These are phyloP conservation scores for Lactarius hengduanensis DNA, from an alignment of 768 basidiomycete genomes.

Conservation along the genomic window DNA sequence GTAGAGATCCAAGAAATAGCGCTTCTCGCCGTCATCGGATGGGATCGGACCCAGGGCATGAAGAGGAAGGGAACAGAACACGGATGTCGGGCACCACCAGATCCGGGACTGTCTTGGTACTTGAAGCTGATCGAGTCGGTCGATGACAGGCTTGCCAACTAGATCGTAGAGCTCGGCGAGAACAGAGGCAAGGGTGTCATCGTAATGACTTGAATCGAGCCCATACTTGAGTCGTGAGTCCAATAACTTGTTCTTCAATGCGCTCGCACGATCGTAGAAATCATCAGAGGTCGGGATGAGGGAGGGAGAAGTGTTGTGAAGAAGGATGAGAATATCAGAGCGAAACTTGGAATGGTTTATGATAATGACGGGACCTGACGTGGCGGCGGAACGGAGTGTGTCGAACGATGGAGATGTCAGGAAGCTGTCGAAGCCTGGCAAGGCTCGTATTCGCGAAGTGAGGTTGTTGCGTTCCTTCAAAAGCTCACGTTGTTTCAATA, in stretches of 20 bases:
- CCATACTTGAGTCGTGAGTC: not conserved
- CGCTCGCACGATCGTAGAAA: not conserved
- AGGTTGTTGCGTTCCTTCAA: not conserved
- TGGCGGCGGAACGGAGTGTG: not conserved
- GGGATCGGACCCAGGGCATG: constrained; percentile 17
- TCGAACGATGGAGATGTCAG: not conserved
- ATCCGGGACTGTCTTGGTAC: constrained; percentile 13
- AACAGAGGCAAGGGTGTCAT: not conserved
- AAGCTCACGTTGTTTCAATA: constrained; percentile 6
- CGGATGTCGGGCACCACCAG: constrained; percentile 22
- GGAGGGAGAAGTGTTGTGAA: not conserved
- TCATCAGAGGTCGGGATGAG: not conserved
- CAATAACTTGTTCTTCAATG: not conserved
- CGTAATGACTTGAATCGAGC: not conserved
- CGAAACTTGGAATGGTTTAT: constrained; percentile 8
- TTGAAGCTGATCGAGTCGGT: not conserved
- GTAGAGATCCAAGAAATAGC: too few species aligned
- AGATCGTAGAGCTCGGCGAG: constrained; percentile 13
- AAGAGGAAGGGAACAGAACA: constrained; percentile 20
- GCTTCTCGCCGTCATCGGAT: too few species aligned
- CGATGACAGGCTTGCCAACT: constrained; percentile 7
- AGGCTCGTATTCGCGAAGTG: not conserved
- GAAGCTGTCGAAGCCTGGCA: constrained; percentile 7
- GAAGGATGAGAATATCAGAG: constrained; percentile 16
- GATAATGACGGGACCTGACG: constrained; percentile 5